phyloP scores from a whole-genome alignment of 345 rosid species.

The Eucalyptus regnans region DNA sequence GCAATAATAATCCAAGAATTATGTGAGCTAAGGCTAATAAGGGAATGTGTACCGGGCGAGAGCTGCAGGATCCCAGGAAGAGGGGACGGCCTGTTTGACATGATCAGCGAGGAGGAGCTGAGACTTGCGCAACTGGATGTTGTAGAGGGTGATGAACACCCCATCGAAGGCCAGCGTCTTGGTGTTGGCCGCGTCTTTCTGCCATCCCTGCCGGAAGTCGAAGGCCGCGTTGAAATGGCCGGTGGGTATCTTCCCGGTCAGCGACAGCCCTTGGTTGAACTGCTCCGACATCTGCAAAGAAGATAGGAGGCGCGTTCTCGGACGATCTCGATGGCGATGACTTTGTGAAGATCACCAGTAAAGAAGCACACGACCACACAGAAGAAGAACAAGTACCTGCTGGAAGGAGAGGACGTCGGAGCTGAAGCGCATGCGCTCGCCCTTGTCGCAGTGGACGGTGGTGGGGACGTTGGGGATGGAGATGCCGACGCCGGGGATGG shows the following conservation, averaged over 20 bases:
- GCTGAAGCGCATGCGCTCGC: constrained; percentile 34
- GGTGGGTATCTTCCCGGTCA: constrained; percentile 38
- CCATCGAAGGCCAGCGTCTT: constrained; percentile 47
- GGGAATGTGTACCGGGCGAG: constrained; percentile 14
- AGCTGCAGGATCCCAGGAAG: constrained; percentile 37
- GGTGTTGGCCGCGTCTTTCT: constrained; percentile 40
- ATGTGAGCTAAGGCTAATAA: background rate
- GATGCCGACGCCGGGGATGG: constrained; percentile 18
- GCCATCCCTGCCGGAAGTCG: constrained; percentile 32
- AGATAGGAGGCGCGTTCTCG: background rate
- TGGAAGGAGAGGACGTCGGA: constrained; percentile 38
- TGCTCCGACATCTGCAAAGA: constrained; percentile 37
- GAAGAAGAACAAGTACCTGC: constrained; percentile 11
- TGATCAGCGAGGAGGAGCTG: constrained; percentile 26
- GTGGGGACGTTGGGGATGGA: constrained; percentile 18
- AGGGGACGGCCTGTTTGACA: constrained; percentile 35
- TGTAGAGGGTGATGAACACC: constrained; percentile 32
- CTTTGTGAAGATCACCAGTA: background rate
- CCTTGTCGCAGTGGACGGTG: constrained; percentile 36
- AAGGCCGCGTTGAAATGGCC: constrained; percentile 39
- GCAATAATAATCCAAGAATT: background rate
- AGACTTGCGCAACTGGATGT: constrained; percentile 31
- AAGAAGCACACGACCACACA: background rate
- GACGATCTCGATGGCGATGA: background rate
- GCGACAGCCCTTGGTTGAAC: constrained; percentile 32